A percentile compares a stretch with the other conserved stretches of the same genome.
phyloP scores from a whole-genome alignment of 371 early-diverging fungal genomes.

The Rhizopus sp. region DNA sequence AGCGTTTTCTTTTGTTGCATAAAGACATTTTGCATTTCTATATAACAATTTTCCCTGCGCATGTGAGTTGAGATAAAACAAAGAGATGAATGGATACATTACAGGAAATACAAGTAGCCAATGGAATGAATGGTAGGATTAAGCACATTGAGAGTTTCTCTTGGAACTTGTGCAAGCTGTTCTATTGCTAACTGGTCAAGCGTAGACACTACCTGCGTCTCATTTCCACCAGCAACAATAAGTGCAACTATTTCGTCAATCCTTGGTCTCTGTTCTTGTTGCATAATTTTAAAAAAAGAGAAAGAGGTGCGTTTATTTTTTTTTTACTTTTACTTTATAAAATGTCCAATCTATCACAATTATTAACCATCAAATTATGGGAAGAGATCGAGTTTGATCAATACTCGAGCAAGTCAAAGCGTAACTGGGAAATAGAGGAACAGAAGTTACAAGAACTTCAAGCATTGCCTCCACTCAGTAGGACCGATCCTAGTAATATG shows the following conservation, averaged over 20 bases:
- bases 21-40: constrained; percentile 47
- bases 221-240: constrained; percentile 29
- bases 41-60: neutral
- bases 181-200: constrained; percentile 38
- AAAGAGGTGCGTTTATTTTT: constrained; percentile 21
- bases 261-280: neutral
- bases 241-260: constrained; percentile 49
- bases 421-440: constrained; percentile 18
- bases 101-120: constrained; percentile 66
- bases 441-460: constrained; percentile 1
- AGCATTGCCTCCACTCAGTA: constrained; percentile 19
- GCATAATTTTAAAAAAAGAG: neutral
- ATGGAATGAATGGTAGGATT: constrained; percentile 55
- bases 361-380: constrained; percentile 2
- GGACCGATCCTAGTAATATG: constrained; percentile 2
- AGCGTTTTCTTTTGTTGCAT: constrained; percentile 26
- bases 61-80: neutral
- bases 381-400: neutral
- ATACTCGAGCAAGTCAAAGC: neutral
- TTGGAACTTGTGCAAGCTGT: constrained; percentile 34
- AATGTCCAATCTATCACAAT: neutral
- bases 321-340: constrained; percentile 3
- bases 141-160: constrained; percentile 54
- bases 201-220: constrained; percentile 18
- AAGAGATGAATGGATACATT: constrained; percentile 19